Percentiles rank a stretch among this genome's conserved stretches.
These are phyloP conservation scores for Setaria viridis DNA, from an alignment of 202 grass and related monocot genomes.

Conservation along the genomic window DNA sequence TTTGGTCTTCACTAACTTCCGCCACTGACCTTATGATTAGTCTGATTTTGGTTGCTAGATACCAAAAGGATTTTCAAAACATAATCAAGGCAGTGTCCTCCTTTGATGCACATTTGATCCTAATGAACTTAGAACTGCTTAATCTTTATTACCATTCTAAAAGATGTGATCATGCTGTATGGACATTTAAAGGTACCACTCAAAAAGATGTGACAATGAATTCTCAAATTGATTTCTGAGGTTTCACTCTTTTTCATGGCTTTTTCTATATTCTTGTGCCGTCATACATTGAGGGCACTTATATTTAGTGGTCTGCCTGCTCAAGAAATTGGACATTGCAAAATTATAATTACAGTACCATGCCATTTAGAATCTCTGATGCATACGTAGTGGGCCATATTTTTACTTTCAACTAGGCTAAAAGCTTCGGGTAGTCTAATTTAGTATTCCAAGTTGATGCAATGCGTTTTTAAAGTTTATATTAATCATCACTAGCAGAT, in stretches of 20 bases:
- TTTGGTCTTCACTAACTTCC: too few relatives aligned
- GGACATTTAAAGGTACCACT: background rate
- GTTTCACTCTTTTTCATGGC: background rate
- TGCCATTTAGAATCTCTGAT: background rate
- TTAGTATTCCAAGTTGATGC: background rate
- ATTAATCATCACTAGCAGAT: background rate
- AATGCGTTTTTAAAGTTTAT: background rate
- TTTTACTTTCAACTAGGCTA: background rate
- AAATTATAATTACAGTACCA: background rate
- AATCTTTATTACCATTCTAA: background rate
- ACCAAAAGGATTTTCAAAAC: background rate
- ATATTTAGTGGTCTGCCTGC: background rate
- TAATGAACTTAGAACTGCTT: background rate
- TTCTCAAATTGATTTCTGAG: background rate
- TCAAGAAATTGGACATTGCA: slow-evolving; percentile 10
- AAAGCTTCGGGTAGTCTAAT: background rate
- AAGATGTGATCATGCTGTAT: background rate
- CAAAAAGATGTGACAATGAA: background rate
- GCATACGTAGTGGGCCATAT: background rate
- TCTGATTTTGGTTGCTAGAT: background rate
- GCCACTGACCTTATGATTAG: background rate
- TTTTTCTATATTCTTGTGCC: background rate
- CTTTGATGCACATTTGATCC: background rate
- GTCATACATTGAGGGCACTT: background rate
- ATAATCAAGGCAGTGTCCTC: background rate